phyloP scores from a whole-genome alignment of 2,329 filamentous ascomycete species.

The Knufia fluminis region DNA sequence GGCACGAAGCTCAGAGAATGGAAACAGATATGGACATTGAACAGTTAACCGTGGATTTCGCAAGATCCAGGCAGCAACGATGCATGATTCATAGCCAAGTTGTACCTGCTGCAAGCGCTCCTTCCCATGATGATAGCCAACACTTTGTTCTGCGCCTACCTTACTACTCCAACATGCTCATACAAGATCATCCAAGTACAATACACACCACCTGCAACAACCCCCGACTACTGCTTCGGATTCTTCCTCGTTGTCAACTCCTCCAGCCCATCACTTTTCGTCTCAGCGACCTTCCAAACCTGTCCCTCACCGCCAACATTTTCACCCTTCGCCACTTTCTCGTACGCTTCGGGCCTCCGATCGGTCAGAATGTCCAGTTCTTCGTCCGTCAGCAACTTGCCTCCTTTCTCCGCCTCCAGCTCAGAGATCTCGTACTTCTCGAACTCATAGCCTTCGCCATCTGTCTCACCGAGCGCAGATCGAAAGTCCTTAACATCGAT shows the following conservation, averaged over 20 bases:
- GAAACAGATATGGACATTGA: no score
- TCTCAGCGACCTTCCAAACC: slow-evolving; percentile 70
- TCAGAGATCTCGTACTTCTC: slow-evolving; percentile 47
- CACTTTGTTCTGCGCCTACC: no score
- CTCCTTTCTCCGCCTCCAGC: slow-evolving; percentile 22
- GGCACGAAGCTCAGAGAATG: no score
- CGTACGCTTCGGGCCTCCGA: slow-evolving; percentile 57
- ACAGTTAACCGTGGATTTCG: no score
- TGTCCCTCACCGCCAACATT: slow-evolving; percentile 55
- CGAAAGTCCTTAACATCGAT: slow-evolving; percentile 53
- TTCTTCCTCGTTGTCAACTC: slow-evolving; percentile 18
- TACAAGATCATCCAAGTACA: background rate
- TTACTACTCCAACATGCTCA: background rate
- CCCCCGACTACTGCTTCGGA: background rate
- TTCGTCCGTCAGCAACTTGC: slow-evolving; percentile 59
- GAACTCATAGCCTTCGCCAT: slow-evolving; percentile 44
- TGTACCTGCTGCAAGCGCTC: no score
- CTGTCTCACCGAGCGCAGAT: slow-evolving; percentile 49
- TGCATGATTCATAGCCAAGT: no score
- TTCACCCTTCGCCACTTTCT: slow-evolving; percentile 66
- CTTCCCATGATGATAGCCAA: no score
- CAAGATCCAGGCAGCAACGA: no score
- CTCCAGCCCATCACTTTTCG: slow-evolving; percentile 44
- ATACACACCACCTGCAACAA: background rate
- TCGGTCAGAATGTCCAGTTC: slow-evolving; percentile 76